Evolutionary conservation across 2,329 filamentous ascomycete species (phyloP), one percentile per base, ranked within the genome.

Genomic region (Colletotrichum sp.): DNA sequence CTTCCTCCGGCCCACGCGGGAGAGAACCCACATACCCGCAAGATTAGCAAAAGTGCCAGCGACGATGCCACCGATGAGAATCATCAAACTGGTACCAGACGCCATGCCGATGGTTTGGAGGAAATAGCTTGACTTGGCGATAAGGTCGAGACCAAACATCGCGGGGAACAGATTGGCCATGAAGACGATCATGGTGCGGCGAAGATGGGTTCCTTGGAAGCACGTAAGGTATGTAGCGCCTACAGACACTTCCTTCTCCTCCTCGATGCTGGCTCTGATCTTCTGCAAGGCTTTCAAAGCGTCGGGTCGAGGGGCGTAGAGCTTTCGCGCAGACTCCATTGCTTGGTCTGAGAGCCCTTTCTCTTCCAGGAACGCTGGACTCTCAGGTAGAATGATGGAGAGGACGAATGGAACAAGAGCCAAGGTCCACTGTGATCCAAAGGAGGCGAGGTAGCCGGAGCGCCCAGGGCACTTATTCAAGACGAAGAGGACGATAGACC

Each of bases 21-120:
- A 82, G 52, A 88, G 77, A 0, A 87, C 79, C 85, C 86, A 89
- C 21, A 90, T 82, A 0, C 86, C 84, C 0, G 84, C 75, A 0
- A 81, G 81, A 38, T 90, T 90, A 3, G 85, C 85, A 0, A 87
- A 28, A 3, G 89, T 78, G 5, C 87, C 87, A 8, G 86, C 77
- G 0, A 85, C 83, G 70, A 90, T 85, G 1, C 87, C 87, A 1
- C 86, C 71, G 24, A 88, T 85, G 3, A 89, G 80, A 68, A 89
- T 83, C 24, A 89, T 80, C 18, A 89, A 79, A 38, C 82, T 84
- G 30, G 70, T 52, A 28, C 69, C 67, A 13, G 81, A 77, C 2
- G 66, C 67, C 76, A 85, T 81, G 15, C 83, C 84, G 3, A 85
- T 78, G 61, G 82, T 82, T 12, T 84, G 77, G 3, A 82, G 75